phyloP scores from a whole-genome alignment of 73 alveolate genomes.

The Paramecium caudatum region DNA sequence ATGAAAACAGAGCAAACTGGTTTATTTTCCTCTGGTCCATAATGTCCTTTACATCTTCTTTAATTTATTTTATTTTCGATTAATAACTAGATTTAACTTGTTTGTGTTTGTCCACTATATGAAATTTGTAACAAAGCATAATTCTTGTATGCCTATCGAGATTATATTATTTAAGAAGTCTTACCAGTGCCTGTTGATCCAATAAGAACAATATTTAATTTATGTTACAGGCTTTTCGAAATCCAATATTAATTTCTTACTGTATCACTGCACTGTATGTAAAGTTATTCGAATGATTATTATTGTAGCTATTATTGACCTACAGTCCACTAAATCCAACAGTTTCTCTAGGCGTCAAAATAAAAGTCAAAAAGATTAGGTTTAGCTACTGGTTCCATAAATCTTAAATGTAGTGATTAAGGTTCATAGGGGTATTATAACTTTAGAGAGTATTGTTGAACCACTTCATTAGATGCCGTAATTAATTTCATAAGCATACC shows the following conservation, averaged over 20 bases:
- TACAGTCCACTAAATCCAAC: constrained; percentile 86
- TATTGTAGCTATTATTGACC: constrained; percentile 80
- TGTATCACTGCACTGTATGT: constrained; percentile 98
- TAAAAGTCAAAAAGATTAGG: constrained; percentile 81
- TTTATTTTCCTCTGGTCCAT: constrained; percentile 97
- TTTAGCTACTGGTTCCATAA: constrained; percentile 65
- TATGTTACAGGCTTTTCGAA: constrained; percentile 87
- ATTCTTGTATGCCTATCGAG: constrained; percentile 89
- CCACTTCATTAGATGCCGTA: constrained; percentile 9
- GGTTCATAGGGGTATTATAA: constrained; percentile 60
- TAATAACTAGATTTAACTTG: constrained; percentile 87
- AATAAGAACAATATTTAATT: constrained; percentile 94
- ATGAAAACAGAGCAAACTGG: constrained; percentile 81
- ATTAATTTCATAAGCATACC: constrained; percentile 85
- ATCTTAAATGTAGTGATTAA: constrained; percentile 81
- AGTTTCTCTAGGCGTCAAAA: constrained; percentile 83
- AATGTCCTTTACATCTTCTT: constrained; percentile 95
- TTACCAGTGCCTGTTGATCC: constrained; percentile 99
- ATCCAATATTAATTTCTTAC: constrained; percentile 94
- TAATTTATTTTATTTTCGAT: constrained; percentile 72
- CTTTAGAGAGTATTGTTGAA: not conserved
- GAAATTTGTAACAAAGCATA: constrained; percentile 88
- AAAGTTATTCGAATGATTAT: constrained; percentile 93
- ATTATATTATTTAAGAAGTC: constrained; percentile 89
- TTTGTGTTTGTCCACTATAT: constrained; percentile 99